Conservation (phyloP, 805 yeast species). For the Wickerhamiella spandovensis region DNA sequence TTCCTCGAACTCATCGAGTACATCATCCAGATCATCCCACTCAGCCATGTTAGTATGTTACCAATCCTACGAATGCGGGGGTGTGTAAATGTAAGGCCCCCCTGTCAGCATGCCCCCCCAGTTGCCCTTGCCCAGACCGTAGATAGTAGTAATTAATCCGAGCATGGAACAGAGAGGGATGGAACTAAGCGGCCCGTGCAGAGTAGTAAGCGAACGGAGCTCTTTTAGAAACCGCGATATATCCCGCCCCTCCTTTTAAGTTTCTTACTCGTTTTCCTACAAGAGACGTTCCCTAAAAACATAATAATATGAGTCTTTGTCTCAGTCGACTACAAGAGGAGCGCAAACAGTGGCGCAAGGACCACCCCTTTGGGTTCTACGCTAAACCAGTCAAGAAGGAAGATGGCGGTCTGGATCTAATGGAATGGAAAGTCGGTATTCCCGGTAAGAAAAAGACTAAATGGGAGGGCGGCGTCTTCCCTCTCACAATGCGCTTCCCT, state of each 20-base stretch:
- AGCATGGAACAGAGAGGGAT: too few species aligned
- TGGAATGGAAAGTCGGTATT: conserved; percentile 86
- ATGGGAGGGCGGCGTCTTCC: conserved; percentile 87
- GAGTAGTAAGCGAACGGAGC: too few species aligned
- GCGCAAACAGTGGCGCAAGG: conserved; percentile 95
- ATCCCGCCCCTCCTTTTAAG: not conserved
- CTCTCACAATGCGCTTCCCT: conserved; percentile 69
- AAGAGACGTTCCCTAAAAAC: not conserved
- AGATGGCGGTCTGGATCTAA: conserved; percentile 77
- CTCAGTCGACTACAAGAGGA: conserved; percentile 83
- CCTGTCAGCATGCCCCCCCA: too few species aligned
- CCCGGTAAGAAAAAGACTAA: conserved; percentile 82
- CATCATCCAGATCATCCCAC: conserved; percentile 32
- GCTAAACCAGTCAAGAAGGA: conserved; percentile 76
- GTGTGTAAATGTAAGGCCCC: too few species aligned
- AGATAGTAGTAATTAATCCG: too few species aligned
- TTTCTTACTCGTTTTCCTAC: not conserved
- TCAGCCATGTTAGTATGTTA: conserved; percentile 8
- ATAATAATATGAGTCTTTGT: conserved; percentile 26
- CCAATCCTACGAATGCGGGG: not conserved
- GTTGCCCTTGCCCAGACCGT: too few species aligned
- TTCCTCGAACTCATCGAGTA: conserved; percentile 73
- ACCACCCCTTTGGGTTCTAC: conserved; percentile 93
- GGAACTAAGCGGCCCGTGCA: too few species aligned
- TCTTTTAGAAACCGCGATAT: too few species aligned